Base-by-base conservation (phyloP, 192 early-diverging fungal species). In the Coemansia biformis region DNA sequence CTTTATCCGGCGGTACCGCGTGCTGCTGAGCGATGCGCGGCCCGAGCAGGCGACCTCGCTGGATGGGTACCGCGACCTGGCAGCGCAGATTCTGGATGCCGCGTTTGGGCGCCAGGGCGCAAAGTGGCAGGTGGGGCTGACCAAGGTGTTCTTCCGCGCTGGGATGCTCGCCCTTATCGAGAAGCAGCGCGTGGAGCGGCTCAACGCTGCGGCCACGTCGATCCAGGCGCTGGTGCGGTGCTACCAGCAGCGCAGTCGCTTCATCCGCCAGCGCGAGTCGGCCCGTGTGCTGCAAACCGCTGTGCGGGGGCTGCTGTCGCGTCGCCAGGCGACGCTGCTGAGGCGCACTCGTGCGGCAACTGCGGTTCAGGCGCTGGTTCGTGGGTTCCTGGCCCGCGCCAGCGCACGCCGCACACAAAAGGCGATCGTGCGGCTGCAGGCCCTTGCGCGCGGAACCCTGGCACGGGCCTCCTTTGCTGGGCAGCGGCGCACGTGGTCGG, bases 141-240 rank as follows among this genome's bases (percentile, higher is more conserved):
- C 91, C 11, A 99, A 99, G 74, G 89, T 99, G 40, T 99, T 99
- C 76, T 99, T 99, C 92, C 85, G 96, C 22, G 89, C 96, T 38
- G 96, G 96, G 46, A 87, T 91, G 79, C 77, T 83, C 41, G 79
- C 70, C 13, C 46, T 58, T 24, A 63, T 75, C 35, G 94, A 99
- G 57, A 96, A 93, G 68, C 75, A 89, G 41, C 84, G 93, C 26
- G 75, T 88, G 5, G 90, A 93, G 53, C 78, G 89, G 18, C 75
- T 90, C 51, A 86, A 86, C 22, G 72, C 72, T 13, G 88, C 87
- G 37, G 93, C 91, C 31, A 82, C 89, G 5, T 37, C 90, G 43
- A 85, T 97, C 56, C 92, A 96, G 68, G 89, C 92, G 71, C 87
- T 92, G 57, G 83, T 87, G 54, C 81, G 86, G 12, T 68, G 87